Evolutionary conservation across 2,329 filamentous ascomycete genomes (phyloP).

Genomic region (Pleoardoris graminearum): DNA sequence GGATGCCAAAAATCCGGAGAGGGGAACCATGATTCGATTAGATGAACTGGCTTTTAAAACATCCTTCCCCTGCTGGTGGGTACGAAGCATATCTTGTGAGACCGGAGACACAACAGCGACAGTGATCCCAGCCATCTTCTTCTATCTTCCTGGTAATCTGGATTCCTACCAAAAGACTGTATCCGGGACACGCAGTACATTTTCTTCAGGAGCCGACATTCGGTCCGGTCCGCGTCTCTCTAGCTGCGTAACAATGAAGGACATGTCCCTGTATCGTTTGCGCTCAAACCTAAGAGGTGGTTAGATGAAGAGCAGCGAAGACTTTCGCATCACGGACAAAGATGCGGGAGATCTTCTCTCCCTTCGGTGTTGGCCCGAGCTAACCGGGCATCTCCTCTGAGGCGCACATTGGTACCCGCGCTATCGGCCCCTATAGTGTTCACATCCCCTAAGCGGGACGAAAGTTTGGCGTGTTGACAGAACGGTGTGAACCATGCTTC

Average conservation of each 20-base stretch:
- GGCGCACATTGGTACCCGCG: too few species aligned
- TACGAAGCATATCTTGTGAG: slow-evolving; percentile 23
- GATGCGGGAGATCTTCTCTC: too few species aligned
- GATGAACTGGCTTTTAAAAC: slow-evolving; percentile 16
- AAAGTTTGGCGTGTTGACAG: too few species aligned
- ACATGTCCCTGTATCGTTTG: not conserved
- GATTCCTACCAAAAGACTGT: slow-evolving; percentile 6
- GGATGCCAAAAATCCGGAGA: slow-evolving; percentile 45
- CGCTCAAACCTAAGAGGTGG: not conserved
- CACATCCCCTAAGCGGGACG: too few species aligned
- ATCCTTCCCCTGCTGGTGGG: slow-evolving; percentile 15
- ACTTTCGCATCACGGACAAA: too few species aligned
- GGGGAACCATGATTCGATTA: slow-evolving; percentile 31
- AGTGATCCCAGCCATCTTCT: slow-evolving; percentile 29
- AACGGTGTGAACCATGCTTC: too few species aligned
- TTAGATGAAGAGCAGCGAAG: not conserved
- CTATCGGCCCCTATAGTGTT: too few species aligned
- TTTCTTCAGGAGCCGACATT: slow-evolving; percentile 18
- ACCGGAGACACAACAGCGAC: slow-evolving; percentile 41
- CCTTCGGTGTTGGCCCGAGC: not conserved
- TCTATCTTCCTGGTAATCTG: slow-evolving; percentile 42
- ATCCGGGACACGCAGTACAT: slow-evolving; percentile 13
- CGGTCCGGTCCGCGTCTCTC: slow-evolving; percentile 15
- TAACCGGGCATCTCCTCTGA: not conserved
- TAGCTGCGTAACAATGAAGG: slow-evolving; percentile 13